Evolutionary conservation across 2,329 filamentous ascomycete species (phyloP).

Genomic region (Diplodia mutila): DNA sequence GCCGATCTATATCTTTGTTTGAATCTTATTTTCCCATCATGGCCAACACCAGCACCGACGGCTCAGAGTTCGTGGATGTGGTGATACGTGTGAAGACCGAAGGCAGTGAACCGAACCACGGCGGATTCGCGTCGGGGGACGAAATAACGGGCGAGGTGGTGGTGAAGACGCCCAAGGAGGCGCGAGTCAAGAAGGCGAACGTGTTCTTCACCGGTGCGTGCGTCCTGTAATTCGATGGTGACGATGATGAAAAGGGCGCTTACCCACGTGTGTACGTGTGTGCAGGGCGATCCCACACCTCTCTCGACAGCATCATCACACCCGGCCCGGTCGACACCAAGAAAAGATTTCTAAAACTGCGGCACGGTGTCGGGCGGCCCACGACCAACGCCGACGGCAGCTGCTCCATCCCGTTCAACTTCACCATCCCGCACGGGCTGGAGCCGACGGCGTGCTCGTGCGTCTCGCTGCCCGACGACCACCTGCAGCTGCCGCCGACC

Average conservation of each 20-base stretch:
- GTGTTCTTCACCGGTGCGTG: neutral
- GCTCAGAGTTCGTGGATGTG: neutral
- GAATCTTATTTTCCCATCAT: too few species aligned
- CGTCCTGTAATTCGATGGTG: too few species aligned
- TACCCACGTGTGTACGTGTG: too few species aligned
- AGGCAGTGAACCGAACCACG: neutral
- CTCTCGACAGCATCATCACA: neutral
- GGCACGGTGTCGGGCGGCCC: too few species aligned
- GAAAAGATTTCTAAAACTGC: neutral
- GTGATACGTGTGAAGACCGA: neutral
- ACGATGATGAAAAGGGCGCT: too few species aligned
- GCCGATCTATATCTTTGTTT: too few species aligned
- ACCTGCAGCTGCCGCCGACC: neutral
- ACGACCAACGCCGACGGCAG: neutral
- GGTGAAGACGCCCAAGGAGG: neutral
- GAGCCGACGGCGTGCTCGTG: neutral
- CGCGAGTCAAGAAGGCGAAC: neutral
- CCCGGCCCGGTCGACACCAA: neutral
- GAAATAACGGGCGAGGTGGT: neutral
- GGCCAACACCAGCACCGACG: too few species aligned
- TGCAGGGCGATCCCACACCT: neutral
- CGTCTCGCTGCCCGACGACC: neutral
- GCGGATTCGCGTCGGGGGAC: neutral
- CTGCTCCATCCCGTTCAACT: neutral
- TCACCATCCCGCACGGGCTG: neutral